Evolutionary conservation across 75 land plant genomes (phyloP).

Genomic region (Cryptomeria japonica): DNA sequence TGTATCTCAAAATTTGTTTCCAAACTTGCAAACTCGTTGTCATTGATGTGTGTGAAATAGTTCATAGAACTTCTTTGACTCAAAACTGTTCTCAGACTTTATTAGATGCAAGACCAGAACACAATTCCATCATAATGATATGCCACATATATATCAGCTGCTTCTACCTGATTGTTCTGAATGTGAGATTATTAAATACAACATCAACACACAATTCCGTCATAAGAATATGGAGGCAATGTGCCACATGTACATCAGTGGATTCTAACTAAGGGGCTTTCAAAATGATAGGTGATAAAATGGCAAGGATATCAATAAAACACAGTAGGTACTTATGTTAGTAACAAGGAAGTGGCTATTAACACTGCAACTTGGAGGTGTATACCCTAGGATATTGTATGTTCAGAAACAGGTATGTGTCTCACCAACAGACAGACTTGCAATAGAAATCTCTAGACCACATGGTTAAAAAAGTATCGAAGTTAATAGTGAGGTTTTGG

Average conservation of each 20-base stretch:
- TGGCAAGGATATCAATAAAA: background rate
- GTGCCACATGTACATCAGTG: background rate
- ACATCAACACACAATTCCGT: background rate
- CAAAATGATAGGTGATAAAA: background rate
- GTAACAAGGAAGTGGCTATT: background rate
- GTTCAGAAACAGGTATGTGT: background rate
- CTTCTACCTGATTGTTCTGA: background rate
- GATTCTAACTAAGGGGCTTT: background rate
- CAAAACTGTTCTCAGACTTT: too few species aligned
- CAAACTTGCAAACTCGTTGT: too few species aligned
- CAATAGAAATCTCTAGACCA: background rate
- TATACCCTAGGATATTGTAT: background rate
- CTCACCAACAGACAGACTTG: background rate
- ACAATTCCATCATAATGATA: background rate
- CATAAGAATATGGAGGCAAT: background rate
- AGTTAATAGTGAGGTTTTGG: background rate
- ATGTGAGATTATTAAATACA: background rate
- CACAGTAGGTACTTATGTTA: background rate
- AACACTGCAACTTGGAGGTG: background rate
- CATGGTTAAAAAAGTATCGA: background rate
- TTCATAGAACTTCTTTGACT: too few species aligned
- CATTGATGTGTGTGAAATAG: too few species aligned
- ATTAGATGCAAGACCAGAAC: background rate
- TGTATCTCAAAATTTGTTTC: too few species aligned
- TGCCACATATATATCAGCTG: background rate